phyloP scores from a whole-genome alignment of 352 stramenopile genomes.

The Globisporangium iwayamae region DNA sequence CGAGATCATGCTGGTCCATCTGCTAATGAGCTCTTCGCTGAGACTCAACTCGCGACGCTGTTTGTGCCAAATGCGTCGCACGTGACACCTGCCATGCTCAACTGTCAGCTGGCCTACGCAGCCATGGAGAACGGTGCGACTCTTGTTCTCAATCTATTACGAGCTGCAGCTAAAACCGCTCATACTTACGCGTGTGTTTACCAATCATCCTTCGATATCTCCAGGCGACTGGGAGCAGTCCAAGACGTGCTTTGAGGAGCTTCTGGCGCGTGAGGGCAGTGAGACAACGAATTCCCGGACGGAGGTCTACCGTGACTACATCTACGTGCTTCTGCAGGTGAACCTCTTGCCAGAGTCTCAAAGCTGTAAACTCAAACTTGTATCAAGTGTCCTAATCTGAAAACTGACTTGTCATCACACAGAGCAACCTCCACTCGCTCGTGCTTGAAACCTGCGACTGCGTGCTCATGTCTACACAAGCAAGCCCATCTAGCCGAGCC shows the following conservation, averaged over 20 bases:
- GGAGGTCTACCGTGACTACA: conserved; percentile 29
- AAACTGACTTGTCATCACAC: background rate
- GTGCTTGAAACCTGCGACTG: conserved; percentile 42
- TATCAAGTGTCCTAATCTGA: background rate
- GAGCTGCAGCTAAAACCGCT: too few species aligned
- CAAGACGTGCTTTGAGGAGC: conserved; percentile 39
- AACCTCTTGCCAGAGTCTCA: background rate
- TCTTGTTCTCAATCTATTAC: background rate
- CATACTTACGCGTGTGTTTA: too few species aligned
- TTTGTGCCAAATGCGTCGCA: conserved; percentile 19
- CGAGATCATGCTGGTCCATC: background rate
- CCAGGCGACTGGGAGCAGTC: conserved; percentile 33
- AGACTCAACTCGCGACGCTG: conserved; percentile 13
- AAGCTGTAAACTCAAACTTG: background rate
- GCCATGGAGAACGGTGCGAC: conserved; percentile 44
- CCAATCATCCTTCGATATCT: too few species aligned
- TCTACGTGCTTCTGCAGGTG: conserved; percentile 68
- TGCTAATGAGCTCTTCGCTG: conserved; percentile 20
- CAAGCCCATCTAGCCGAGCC: background rate
- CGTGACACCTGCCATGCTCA: conserved; percentile 22
- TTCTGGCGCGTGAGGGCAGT: conserved; percentile 12
- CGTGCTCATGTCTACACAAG: conserved; percentile 14
- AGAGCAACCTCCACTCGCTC: conserved; percentile 21
- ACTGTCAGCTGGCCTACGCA: conserved; percentile 29
- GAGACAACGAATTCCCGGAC: too few species aligned